Evolutionary conservation across 495 filamentous ascomycete species (phyloP).

Genomic region (Cercophora samala): DNA sequence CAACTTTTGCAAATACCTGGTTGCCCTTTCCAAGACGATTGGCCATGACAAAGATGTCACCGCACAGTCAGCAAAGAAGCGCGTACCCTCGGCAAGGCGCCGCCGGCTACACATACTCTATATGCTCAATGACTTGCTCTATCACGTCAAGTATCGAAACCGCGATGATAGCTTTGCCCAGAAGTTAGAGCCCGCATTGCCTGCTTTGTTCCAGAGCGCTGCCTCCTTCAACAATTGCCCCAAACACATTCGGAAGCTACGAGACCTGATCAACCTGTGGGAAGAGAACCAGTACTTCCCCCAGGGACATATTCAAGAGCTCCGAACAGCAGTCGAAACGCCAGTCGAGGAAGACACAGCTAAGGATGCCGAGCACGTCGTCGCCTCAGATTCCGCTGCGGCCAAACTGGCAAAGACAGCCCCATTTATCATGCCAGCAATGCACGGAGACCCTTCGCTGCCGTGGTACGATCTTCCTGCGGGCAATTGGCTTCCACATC

Average conservation of each 20-base stretch:
- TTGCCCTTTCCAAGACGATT: conserved; percentile 63
- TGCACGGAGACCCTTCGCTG: conserved; percentile 70
- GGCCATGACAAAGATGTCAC: conserved; percentile 21
- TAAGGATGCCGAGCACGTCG: conserved; percentile 3
- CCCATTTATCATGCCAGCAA: conserved; percentile 68
- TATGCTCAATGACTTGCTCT: conserved; percentile 76
- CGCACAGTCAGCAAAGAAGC: conserved; percentile 24
- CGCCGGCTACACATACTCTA: conserved; percentile 78
- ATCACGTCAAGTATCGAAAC: conserved; percentile 66
- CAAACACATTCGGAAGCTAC: conserved; percentile 64
- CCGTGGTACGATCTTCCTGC: conserved; percentile 85
- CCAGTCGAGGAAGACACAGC: conserved; percentile 33
- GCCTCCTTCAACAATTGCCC: conserved; percentile 60
- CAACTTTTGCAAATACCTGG: conserved; percentile 73
- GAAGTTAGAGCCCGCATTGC: conserved; percentile 59
- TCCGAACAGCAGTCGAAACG: conserved; percentile 54
- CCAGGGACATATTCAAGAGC: conserved; percentile 54
- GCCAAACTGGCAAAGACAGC: conserved; percentile 47
- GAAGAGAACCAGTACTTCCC: conserved; percentile 64
- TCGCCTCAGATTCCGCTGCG: conserved; percentile 16
- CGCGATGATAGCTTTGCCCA: conserved; percentile 54
- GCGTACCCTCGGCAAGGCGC: conserved; percentile 58
- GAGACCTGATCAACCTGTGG: conserved; percentile 71
- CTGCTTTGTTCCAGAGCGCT: conserved; percentile 58
- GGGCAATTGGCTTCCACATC: conserved; percentile 73